Evolutionary conservation across 306 rosid species (phyloP).

Genomic region (Castanea sativa): DNA sequence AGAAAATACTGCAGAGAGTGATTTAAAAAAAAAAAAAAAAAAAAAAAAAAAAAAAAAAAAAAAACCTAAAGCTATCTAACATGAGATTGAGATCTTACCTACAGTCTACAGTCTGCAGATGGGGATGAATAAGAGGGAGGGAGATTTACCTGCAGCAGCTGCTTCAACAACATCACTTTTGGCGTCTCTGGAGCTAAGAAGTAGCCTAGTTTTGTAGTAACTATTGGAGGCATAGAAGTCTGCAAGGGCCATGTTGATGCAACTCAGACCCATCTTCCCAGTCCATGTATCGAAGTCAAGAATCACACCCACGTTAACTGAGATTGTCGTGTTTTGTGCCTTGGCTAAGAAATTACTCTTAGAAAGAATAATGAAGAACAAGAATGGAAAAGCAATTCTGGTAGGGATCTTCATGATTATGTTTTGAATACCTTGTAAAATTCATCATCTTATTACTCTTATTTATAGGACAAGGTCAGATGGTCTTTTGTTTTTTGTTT

Average conservation of each 20-base stretch:
- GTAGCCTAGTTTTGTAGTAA: conserved; percentile 32
- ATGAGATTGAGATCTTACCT: no score
- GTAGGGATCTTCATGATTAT: not conserved
- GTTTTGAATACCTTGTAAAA: not conserved
- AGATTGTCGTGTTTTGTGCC: not conserved
- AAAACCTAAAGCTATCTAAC: no score
- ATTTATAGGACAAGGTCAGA: not conserved
- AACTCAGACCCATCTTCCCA: conserved; percentile 16
- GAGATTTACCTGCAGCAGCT: conserved; percentile 23
- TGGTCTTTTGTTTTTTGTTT: no score
- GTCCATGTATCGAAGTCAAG: not conserved
- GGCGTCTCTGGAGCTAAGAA: conserved; percentile 17
- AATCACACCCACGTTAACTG: conserved; percentile 12
- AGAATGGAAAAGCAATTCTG: not conserved
- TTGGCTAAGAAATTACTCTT: not conserved
- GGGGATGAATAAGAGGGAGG: no score
- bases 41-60: no score
- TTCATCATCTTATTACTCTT: not conserved
- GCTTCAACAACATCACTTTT: conserved; percentile 14
- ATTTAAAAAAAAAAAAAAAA: no score
- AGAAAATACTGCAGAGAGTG: no score
- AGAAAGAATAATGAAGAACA: not conserved
- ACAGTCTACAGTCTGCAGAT: no score
- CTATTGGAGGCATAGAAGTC: conserved; percentile 31
- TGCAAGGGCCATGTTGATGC: conserved; percentile 27